A percentile compares a stretch with the other conserved stretches of the same genome.
Conservation (phyloP, 768 basidiomycete genomes). For the Tremella fuciformis region DNA sequence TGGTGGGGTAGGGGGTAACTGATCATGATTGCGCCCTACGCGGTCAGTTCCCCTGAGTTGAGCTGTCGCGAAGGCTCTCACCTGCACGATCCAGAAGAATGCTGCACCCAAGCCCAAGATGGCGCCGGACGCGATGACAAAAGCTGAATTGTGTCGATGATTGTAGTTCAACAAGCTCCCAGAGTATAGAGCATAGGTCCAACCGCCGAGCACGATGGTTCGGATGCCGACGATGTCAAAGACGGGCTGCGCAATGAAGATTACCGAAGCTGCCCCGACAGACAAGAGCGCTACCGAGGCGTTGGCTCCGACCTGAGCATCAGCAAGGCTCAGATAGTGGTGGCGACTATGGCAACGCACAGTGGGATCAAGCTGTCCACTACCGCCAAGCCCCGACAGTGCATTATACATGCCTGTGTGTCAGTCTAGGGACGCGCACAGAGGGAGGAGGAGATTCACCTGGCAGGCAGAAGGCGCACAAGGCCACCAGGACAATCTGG, state of each 20-base stretch:
- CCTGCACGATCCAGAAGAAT: slow-evolving; percentile 8
- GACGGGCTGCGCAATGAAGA: slow-evolving; percentile 11
- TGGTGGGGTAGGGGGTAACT: slow-evolving; percentile 11
- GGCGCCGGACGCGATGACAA: slow-evolving; percentile 11
- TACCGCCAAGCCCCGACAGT: slow-evolving; percentile 5
- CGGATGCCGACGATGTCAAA: slow-evolving; percentile 13
- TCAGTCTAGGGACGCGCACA: too few species aligned
- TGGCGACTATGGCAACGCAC: neutral
- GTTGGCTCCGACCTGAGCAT: slow-evolving; percentile 13
- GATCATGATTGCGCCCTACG: slow-evolving; percentile 8
- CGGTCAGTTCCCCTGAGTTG: too few species aligned
- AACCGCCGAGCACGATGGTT: slow-evolving; percentile 8
- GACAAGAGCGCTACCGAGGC: slow-evolving; percentile 9
- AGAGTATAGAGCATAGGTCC: slow-evolving; percentile 11
- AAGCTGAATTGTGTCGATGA: slow-evolving; percentile 4
- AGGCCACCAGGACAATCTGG: slow-evolving; percentile 5
- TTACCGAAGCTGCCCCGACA: slow-evolving; percentile 6
- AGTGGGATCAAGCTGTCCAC: slow-evolving; percentile 11
- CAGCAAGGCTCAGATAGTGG: neutral
- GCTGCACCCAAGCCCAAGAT: slow-evolving; percentile 9
- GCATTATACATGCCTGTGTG: slow-evolving; percentile 9
- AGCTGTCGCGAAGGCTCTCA: neutral
- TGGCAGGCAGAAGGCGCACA: slow-evolving; percentile 5
- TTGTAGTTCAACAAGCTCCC: slow-evolving; percentile 9
- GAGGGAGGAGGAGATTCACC: too few species aligned